These are phyloP conservation scores for Solanum arcanum DNA, from an alignment of 257 asterid genomes.

Conservation along the genomic window DNA sequence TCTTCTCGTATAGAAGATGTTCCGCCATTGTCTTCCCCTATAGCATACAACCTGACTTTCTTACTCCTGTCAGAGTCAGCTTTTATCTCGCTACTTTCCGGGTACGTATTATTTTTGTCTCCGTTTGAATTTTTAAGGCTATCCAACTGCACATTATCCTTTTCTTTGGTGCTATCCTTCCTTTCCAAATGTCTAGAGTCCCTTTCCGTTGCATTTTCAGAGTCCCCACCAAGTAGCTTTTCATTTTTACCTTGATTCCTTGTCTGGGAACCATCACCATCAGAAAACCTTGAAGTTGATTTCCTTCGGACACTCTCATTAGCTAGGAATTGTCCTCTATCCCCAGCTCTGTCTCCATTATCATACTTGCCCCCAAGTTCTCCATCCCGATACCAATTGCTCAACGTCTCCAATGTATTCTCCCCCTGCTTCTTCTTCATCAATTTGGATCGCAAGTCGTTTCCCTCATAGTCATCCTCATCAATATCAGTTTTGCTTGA, in stretches of 20 bases:
- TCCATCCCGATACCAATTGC: slow-evolving; percentile 87
- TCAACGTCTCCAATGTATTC: slow-evolving; percentile 60
- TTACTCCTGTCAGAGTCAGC: slow-evolving; percentile 44
- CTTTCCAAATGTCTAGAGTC: slow-evolving; percentile 37
- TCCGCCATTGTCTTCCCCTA: slow-evolving; percentile 40
- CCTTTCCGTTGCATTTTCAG: slow-evolving; percentile 36
- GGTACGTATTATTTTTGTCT: slow-evolving; percentile 32
- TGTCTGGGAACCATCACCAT: slow-evolving; percentile 21
- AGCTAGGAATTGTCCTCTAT: slow-evolving; percentile 35
- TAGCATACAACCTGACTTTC: slow-evolving; percentile 43
- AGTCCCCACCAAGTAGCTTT: slow-evolving; percentile 9
- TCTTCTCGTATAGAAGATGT: slow-evolving; percentile 25
- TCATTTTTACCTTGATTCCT: slow-evolving; percentile 12
- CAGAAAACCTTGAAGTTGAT: slow-evolving; percentile 33
- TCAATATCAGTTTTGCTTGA: slow-evolving; percentile 55
- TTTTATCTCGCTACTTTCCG: slow-evolving; percentile 49
- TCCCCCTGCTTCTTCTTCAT: slow-evolving; percentile 59
- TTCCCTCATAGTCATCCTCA: slow-evolving; percentile 61
- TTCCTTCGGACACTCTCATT: slow-evolving; percentile 49
- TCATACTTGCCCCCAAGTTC: slow-evolving; percentile 57
- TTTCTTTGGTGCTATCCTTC: slow-evolving; percentile 51
- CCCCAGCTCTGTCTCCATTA: slow-evolving; percentile 38
- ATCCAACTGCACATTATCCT: slow-evolving; percentile 37
- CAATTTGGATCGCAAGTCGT: slow-evolving; percentile 52
- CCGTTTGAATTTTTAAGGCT: slow-evolving; percentile 31